These are phyloP conservation scores for Quercus engelmannii DNA, from an alignment of 306 rosid species.

Conservation along the genomic window DNA sequence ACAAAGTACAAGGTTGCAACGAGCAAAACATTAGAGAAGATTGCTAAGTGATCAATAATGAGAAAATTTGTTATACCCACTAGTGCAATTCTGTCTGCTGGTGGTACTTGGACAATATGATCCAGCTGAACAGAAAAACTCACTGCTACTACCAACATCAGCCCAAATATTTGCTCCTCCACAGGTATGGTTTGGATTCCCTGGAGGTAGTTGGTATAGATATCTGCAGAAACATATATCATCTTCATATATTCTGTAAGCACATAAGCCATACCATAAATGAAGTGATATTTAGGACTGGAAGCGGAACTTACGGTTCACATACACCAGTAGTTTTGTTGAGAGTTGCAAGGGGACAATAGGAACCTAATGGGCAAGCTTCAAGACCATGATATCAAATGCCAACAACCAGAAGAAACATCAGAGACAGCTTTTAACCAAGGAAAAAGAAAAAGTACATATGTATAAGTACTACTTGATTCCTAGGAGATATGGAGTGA, in stretches of 20 bases:
- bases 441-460: background rate
- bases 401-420: constrained; percentile 25
- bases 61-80: constrained; percentile 62
- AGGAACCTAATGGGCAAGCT: constrained; percentile 97
- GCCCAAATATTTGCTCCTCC: constrained; percentile 98
- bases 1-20: background rate
- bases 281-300: background rate
- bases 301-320: constrained; percentile 80
- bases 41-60: constrained; percentile 2
- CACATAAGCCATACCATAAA: constrained; percentile 1
- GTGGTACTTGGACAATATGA: constrained; percentile 88
- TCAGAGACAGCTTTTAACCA: constrained; percentile 31
- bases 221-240: constrained; percentile 52
- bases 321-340: constrained; percentile 75
- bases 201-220: constrained; percentile 80
- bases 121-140: constrained; percentile 83
- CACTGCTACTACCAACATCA: constrained; percentile 67
- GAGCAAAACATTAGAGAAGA: background rate
- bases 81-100: constrained; percentile 50
- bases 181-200: constrained; percentile 77
- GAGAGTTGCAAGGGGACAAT: constrained; percentile 81
- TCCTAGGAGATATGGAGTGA: background rate
- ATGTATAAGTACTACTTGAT: background rate
- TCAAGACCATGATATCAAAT: constrained; percentile 30
- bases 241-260: background rate